Conservation (phyloP, 495 filamentous ascomycete genomes). For the Pseudoneurospora amorphoporcata region DNA sequence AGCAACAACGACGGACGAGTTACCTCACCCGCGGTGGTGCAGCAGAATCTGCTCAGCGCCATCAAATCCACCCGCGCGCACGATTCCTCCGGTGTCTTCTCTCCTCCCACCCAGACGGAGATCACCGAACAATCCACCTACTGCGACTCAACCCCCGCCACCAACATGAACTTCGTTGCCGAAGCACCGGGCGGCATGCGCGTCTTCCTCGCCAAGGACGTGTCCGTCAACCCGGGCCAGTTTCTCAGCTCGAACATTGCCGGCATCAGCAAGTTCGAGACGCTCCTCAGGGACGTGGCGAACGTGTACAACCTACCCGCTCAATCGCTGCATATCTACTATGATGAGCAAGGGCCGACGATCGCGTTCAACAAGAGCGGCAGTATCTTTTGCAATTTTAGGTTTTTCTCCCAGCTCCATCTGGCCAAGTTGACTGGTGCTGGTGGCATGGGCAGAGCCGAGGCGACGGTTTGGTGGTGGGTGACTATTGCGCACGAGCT, state of each 20-base stretch:
- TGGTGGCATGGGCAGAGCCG: slow-evolving; percentile 34
- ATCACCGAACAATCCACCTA: slow-evolving; percentile 82
- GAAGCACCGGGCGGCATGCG: slow-evolving; percentile 60
- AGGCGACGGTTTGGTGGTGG: slow-evolving; percentile 83
- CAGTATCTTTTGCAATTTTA: slow-evolving; percentile 85
- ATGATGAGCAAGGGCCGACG: slow-evolving; percentile 63
- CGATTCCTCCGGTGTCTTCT: slow-evolving; percentile 59
- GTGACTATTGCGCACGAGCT: slow-evolving; percentile 86
- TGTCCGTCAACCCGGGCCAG: slow-evolving; percentile 34
- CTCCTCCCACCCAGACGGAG: slow-evolving; percentile 55
- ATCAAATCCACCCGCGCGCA: slow-evolving; percentile 73
- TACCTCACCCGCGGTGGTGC: slow-evolving; percentile 44
- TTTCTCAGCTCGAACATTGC: slow-evolving; percentile 55
- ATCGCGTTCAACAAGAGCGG: slow-evolving; percentile 89
- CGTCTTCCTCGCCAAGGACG: slow-evolving; percentile 53
- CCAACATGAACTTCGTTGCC: slow-evolving; percentile 67
- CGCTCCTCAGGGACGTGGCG: slow-evolving; percentile 57
- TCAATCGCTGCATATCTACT: slow-evolving; percentile 70
- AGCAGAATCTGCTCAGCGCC: slow-evolving; percentile 65
- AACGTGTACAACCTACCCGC: slow-evolving; percentile 56
- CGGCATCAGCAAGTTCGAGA: slow-evolving; percentile 60
- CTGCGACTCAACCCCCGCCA: slow-evolving; percentile 72
- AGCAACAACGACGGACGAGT: slow-evolving; percentile 31
- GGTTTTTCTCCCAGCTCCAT: slow-evolving; percentile 78
- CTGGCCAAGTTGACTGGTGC: slow-evolving; percentile 23